These are phyloP conservation scores for Didymella segeticola DNA, from an alignment of 2,329 filamentous ascomycete species.

Conservation along the genomic window DNA sequence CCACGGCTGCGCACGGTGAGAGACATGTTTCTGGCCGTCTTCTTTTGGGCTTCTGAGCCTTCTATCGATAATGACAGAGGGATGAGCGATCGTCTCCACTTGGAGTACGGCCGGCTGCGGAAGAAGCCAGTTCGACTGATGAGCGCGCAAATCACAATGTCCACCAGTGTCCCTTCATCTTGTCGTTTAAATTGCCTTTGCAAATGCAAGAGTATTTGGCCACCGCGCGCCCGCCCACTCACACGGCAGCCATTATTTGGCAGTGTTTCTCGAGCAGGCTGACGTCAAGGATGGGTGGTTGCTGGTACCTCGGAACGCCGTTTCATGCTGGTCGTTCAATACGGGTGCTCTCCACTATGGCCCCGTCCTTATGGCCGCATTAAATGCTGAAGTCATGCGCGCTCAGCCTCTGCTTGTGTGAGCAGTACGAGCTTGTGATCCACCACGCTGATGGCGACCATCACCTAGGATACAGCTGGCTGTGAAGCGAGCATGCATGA, in stretches of 20 bases:
- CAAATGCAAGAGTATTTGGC: constrained; percentile 11
- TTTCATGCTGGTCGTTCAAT: constrained; percentile 18
- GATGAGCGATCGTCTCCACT: constrained; percentile 10
- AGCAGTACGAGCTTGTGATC: constrained; percentile 7
- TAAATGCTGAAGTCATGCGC: constrained; percentile 14
- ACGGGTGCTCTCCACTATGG: constrained; percentile 11
- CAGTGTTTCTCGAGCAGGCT: constrained; percentile 5
- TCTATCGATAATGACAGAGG: constrained; percentile 11
- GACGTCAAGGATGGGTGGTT: constrained; percentile 23
- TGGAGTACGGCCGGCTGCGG: constrained; percentile 3
- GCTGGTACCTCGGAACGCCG: constrained; percentile 15
- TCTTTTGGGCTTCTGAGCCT: neutral
- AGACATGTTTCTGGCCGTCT: neutral
- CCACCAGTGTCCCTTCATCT: constrained; percentile 12
- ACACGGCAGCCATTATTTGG: constrained; percentile 12
- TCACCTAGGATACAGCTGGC: neutral
- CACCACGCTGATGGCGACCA: neutral
- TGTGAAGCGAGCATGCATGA: neutral
- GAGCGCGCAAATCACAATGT: constrained; percentile 11
- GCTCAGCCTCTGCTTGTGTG: constrained; percentile 5
- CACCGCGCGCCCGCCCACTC: constrained; percentile 10
- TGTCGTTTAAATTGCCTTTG: constrained; percentile 16
- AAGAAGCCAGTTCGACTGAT: neutral
- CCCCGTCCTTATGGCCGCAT: constrained; percentile 16
- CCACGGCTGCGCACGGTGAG: constrained; percentile 5